Evolutionary conservation across 78 protist species (phyloP).

Genomic region (Emiliania huxleyi): DNA sequence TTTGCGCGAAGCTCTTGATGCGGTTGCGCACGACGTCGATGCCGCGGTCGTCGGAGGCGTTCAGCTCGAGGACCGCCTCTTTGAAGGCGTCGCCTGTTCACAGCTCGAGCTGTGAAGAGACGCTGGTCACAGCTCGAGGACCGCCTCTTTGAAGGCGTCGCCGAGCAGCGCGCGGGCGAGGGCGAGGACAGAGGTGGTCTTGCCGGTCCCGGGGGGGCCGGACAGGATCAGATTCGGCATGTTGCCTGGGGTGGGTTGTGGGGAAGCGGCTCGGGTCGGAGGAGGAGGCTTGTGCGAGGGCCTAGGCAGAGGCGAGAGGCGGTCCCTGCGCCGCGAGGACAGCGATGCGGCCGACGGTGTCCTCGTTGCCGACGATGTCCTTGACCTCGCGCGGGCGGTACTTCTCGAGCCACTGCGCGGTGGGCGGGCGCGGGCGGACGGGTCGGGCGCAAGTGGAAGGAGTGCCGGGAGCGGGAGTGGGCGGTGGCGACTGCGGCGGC

Average conservation of each 20-base stretch:
- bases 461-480: no score
- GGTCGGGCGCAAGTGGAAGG: no score
- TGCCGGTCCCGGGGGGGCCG: conserved; percentile 96
- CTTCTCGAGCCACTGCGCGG: conserved; percentile 98
- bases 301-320: no score
- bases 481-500: no score
- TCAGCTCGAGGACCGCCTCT: conserved; percentile 78
- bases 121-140: neutral
- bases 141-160: conserved; percentile 54
- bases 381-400: conserved; percentile 88
- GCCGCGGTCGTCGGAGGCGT: conserved; percentile 96
- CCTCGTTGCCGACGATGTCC: conserved; percentile 96
- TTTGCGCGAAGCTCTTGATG: conserved; percentile 97
- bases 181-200: conserved; percentile 89
- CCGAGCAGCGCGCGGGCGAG: conserved; percentile 88
- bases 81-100: neutral
- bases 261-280: no score
- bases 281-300: no score
- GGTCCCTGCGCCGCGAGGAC: conserved; percentile 85
- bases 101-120: neutral
- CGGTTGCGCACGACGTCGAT: conserved; percentile 96
- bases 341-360: conserved; percentile 75
- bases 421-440: no score
- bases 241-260: no score
- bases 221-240: conserved; percentile 87